Conservation (phyloP, 2,329 filamentous ascomycete species). For the Colletotrichum noveboracense region DNA sequence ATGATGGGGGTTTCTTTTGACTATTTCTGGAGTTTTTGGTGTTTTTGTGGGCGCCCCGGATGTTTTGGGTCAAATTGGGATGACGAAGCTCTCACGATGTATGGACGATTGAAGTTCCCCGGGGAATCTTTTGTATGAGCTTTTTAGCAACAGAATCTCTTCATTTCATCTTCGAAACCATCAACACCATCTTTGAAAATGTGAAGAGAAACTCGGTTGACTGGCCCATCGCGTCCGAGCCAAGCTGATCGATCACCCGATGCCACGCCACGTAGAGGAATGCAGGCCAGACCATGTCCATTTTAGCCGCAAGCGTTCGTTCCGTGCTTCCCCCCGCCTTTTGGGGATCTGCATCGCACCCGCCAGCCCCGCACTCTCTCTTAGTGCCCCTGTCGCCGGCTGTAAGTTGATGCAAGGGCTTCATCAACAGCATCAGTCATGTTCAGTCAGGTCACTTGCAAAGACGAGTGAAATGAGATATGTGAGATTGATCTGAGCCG, state of each 20-base stretch:
- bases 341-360: background rate
- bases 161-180: background rate
- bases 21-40: background rate
- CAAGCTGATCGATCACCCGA: background rate
- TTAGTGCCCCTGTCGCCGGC: background rate
- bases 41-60: background rate
- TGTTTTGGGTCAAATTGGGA: background rate
- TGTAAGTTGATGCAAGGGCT: background rate
- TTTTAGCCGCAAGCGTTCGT: background rate
- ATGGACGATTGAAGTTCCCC: background rate
- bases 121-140: background rate
- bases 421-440: background rate
- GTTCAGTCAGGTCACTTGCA: background rate
- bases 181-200: background rate
- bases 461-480: background rate
- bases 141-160: background rate
- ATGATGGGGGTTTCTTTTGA: constrained; percentile 6
- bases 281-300: background rate
- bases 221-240: background rate
- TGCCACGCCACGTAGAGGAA: background rate
- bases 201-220: background rate
- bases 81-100: background rate
- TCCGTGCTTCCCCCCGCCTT: background rate
- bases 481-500: background rate
- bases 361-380: background rate